Conservation (phyloP, 164 flowering plant genomes). For the Cinnamomum chago region DNA sequence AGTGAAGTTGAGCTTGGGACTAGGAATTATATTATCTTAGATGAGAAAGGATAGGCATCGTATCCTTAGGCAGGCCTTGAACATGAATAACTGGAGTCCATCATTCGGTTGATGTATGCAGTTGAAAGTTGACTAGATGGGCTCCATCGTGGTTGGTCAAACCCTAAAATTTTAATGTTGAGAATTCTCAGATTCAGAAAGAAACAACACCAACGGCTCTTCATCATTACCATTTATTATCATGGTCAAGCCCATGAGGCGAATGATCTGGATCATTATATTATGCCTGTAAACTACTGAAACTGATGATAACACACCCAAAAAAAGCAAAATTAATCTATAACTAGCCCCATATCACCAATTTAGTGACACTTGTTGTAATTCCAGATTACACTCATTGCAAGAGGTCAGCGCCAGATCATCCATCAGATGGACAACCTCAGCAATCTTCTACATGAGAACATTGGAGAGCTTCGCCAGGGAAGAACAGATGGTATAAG, state of each 20-base stretch:
- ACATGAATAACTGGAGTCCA: background rate
- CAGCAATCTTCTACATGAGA: slow-evolving; percentile 53
- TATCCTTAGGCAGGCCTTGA: no score
- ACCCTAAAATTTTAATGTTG: background rate
- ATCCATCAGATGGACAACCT: slow-evolving; percentile 81
- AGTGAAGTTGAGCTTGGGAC: no score
- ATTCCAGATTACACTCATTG: slow-evolving; percentile 49
- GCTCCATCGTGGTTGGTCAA: background rate
- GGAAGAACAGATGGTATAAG: slow-evolving; percentile 27
- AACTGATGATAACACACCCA: background rate
- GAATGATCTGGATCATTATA: background rate
- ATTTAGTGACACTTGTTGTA: background rate
- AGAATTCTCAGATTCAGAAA: background rate
- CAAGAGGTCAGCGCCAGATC: slow-evolving; percentile 70
- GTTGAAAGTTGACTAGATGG: background rate
- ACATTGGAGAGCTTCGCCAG: slow-evolving; percentile 38
- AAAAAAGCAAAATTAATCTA: background rate
- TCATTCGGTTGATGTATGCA: background rate
- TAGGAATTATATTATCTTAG: no score
- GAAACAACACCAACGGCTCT: background rate
- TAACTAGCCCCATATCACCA: background rate
- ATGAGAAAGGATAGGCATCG: background rate
- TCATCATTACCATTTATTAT: no score
- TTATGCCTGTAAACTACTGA: background rate
- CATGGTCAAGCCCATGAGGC: background rate